These are phyloP conservation scores for Vigna unguiculata DNA, from an alignment of 306 rosid genomes.

Conservation along the genomic window DNA sequence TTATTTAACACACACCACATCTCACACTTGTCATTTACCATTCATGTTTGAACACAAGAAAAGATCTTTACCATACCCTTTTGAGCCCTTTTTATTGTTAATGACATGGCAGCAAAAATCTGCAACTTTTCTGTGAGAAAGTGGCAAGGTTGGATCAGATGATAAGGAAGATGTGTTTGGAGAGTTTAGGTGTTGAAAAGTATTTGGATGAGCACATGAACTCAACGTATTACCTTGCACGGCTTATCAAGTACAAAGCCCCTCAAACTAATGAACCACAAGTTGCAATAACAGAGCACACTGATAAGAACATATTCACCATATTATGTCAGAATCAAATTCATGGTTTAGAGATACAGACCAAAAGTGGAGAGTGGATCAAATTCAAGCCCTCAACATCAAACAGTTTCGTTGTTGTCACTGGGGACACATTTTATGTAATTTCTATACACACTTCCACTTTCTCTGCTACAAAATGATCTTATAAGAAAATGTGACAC, in stretches of 20 bases:
- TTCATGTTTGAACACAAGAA: not conserved
- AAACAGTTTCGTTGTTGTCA: slow-evolving; percentile 53
- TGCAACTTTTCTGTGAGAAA: slow-evolving; percentile 52
- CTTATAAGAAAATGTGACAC: not conserved
- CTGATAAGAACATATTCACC: slow-evolving; percentile 67
- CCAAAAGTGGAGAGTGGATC: slow-evolving; percentile 70
- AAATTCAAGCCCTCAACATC: slow-evolving; percentile 56
- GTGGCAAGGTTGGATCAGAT: slow-evolving; percentile 56
- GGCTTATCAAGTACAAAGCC: slow-evolving; percentile 63
- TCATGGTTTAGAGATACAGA: slow-evolving; percentile 64
- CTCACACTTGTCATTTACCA: not conserved
- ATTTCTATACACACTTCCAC: slow-evolving; percentile 26
- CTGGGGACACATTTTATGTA: slow-evolving; percentile 61
- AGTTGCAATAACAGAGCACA: slow-evolving; percentile 57
- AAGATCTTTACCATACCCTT: not conserved
- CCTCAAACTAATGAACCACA: slow-evolving; percentile 55
- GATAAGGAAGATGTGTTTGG: slow-evolving; percentile 64
- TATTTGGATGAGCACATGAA: slow-evolving; percentile 66
- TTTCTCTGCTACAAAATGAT: not conserved
- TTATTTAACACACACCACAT: not conserved
- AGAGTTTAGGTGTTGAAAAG: slow-evolving; percentile 70
- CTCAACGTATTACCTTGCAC: slow-evolving; percentile 60
- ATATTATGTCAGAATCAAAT: slow-evolving; percentile 63
- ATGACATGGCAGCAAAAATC: slow-evolving; percentile 47
- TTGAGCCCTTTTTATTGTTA: not conserved